Evolutionary conservation across 306 rosid genomes (phyloP).

Genomic region (Erythrophleum fordii): DNA sequence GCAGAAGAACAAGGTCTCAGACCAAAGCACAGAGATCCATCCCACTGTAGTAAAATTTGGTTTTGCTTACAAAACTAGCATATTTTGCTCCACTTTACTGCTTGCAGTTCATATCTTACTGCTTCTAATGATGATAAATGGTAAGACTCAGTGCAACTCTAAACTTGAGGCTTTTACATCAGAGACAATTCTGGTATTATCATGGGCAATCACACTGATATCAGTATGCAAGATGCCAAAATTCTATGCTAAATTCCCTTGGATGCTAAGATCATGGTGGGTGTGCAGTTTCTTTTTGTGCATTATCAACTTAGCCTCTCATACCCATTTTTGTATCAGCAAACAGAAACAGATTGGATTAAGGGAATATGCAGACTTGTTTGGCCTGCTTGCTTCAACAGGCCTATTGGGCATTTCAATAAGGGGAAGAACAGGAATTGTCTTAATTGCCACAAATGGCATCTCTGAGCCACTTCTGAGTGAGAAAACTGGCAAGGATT

Average conservation of each 20-base stretch:
- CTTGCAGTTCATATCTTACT: conserved; percentile 50
- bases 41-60: conserved; percentile 42
- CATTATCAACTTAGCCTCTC: conserved; percentile 45
- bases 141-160: conserved; percentile 57
- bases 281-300: conserved; percentile 61
- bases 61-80: conserved; percentile 54
- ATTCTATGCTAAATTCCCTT: conserved; percentile 55
- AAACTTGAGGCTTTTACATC: conserved; percentile 51
- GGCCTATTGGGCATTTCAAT: conserved; percentile 63
- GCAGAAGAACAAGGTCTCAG: conserved; percentile 41
- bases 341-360: conserved; percentile 40
- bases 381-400: conserved; percentile 61
- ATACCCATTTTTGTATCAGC: conserved; percentile 44
- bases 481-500: conserved; percentile 33
- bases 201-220: conserved; percentile 57
- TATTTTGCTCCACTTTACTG: conserved; percentile 55
- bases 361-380: conserved; percentile 60
- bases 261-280: conserved; percentile 92
- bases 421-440: conserved; percentile 67
- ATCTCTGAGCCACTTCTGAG: conserved; percentile 71
- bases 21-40: conserved; percentile 39
- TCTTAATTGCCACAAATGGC: conserved; percentile 37
- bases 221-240: conserved; percentile 48
- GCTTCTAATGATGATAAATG: conserved; percentile 50
- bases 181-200: conserved; percentile 57